phyloP scores from a whole-genome alignment of 176 grass and related monocot species.

The Juncus inflexus region DNA sequence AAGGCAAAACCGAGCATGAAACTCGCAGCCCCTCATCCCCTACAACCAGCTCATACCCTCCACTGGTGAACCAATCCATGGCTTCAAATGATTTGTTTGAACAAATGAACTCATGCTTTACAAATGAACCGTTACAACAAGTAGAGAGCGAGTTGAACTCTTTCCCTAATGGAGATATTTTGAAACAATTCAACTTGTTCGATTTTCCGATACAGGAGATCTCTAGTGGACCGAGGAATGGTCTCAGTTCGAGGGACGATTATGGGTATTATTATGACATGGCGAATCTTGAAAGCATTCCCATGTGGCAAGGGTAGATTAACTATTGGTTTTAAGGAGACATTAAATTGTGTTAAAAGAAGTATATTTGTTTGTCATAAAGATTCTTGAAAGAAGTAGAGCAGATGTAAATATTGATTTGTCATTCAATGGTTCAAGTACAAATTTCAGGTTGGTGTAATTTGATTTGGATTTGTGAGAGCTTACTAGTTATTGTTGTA shows the following conservation, averaged over 20 bases:
- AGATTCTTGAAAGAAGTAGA: no score
- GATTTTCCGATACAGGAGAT: conserved; percentile 30
- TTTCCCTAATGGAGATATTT: conserved; percentile 25
- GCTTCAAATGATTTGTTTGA: conserved; percentile 31
- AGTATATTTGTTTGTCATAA: no score
- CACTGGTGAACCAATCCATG: conserved; percentile 11
- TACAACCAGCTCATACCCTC: conserved; percentile 26
- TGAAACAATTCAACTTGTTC: conserved; percentile 38
- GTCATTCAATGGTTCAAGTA: no score
- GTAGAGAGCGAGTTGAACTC: conserved; percentile 20
- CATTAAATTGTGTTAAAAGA: no score
- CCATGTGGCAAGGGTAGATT: conserved; percentile 37
- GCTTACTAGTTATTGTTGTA: no score
- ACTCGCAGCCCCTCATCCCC: conserved; percentile 21
- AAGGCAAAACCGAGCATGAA: conserved; percentile 46
- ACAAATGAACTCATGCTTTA: conserved; percentile 20
- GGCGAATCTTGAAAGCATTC: conserved; percentile 34
- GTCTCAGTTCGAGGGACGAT: conserved; percentile 28
- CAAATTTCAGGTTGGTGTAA: no score
- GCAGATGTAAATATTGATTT: no score
- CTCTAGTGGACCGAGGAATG: conserved; percentile 29
- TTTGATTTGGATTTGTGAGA: no score
- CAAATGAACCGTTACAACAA: conserved; percentile 19
- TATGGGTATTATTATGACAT: conserved; percentile 33
- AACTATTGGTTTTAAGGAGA: no score